Evolutionary conservation across 768 basidiomycete species (phyloP).

Genomic region (Rhodocollybia butyracea): DNA sequence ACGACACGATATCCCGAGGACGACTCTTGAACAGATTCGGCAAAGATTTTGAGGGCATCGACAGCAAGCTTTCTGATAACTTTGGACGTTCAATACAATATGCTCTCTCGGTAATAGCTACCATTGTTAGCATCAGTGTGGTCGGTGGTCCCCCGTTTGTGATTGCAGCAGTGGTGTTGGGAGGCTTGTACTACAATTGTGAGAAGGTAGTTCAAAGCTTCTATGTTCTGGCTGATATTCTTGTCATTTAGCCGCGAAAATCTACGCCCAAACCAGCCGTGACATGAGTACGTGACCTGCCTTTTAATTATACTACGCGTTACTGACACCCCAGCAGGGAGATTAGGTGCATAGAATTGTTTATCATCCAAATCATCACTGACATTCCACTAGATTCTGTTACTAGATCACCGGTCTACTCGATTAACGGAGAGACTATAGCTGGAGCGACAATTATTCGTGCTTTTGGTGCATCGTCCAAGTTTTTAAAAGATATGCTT

Average conservation of each 20-base stretch:
- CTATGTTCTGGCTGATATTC: not conserved
- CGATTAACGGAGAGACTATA: conserved; percentile 55
- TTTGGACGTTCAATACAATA: conserved; percentile 78
- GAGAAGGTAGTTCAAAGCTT: conserved; percentile 14
- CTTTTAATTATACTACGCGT: no score
- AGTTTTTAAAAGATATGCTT: conserved; percentile 83
- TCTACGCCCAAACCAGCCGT: conserved; percentile 82
- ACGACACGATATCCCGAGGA: conserved; percentile 87
- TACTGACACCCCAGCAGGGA: no score
- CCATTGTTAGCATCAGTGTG: conserved; percentile 68
- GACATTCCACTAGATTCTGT: conserved; percentile 36
- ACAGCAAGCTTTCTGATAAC: conserved; percentile 80
- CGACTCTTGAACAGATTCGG: conserved; percentile 82
- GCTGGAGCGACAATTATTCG: conserved; percentile 65
- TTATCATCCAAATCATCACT: not conserved
- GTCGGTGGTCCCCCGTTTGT: conserved; percentile 81
- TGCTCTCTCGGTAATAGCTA: conserved; percentile 66
- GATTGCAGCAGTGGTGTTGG: conserved; percentile 52
- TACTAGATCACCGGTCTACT: conserved; percentile 45
- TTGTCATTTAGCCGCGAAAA: conserved; percentile 24
- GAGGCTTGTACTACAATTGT: conserved; percentile 72
- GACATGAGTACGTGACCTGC: no score
- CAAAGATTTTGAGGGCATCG: conserved; percentile 88
- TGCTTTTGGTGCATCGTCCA: conserved; percentile 85
- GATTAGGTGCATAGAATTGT: conserved; percentile 48